Base-by-base conservation (phyloP, 495 filamentous ascomycete species). In the Penicillium subrubescens region DNA sequence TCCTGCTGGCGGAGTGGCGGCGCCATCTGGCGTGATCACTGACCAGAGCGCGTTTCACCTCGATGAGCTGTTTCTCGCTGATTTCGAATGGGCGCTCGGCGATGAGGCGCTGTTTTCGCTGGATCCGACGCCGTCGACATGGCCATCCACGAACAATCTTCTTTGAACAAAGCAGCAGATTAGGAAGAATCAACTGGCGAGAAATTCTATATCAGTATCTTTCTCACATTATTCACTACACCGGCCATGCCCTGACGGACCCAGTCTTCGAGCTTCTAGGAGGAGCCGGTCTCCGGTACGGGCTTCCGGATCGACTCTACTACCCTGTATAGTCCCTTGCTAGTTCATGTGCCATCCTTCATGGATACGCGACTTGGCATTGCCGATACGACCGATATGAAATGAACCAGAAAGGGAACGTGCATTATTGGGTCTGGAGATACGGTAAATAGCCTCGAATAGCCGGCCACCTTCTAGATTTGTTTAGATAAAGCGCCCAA, bases 61-160 rank as follows among this genome's bases (percentile, higher is more conserved):
- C 14, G 75, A 79, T 41, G 77, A 80, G 31, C 71, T 79, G 48
- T 80, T 80, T 44, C 61, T 80, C 8, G 70, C 71, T 0, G 70
- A 78, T 53, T 74, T 78, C 31, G 77, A 80, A 55, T 81, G 78
- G 78, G 77, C 77, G 4, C 39, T 81, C 21, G 68, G 66, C 3
- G 76, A 75, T 37, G 75, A 78, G 43, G 64, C 59, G 10, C 51
- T 79, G 5, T 70, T 77, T 43, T 70, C 70, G 0, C 29, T 71
- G 11, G 77, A 74, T 27, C 61, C 64, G 6, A 66, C 71, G 17
- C 57, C 65, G 8, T 50, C 60, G 3, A 57, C 59, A 39, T 76
- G 70, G 71, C 51, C 72, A 17, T 63, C 68, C 0, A 27, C 50
- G 3, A 67, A 62, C 25, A 66, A 62, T 61, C 53, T 72, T 21